Evolutionary conservation across 345 rosid species (phyloP).

Genomic region (Alliaria petiolata): DNA sequence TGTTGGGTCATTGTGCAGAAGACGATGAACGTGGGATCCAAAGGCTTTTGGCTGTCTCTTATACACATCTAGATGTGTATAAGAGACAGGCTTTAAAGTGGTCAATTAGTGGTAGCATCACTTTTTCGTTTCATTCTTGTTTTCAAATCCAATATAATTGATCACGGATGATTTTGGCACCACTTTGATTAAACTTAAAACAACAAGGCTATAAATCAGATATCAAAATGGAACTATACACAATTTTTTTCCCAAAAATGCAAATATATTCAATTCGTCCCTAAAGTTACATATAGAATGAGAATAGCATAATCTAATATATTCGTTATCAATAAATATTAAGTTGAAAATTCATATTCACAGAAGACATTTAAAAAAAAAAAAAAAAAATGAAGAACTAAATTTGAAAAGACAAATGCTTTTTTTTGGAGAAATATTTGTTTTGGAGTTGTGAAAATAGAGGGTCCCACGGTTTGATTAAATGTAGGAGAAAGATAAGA

Average conservation of each 20-base stretch:
- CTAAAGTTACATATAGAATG: no score
- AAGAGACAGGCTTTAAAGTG: background rate
- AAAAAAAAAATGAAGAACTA: background rate
- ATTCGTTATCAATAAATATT: no score
- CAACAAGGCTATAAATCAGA: background rate
- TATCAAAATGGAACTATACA: background rate
- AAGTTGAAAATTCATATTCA: background rate
- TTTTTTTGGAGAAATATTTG: background rate
- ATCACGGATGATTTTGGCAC: no score
- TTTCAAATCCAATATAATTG: background rate
- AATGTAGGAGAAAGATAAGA: constrained; percentile 19
- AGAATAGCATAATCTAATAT: no score
- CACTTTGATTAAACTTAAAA: no score
- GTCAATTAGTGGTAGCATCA: constrained; percentile 7
- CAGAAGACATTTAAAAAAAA: background rate
- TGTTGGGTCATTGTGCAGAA: constrained; percentile 90
- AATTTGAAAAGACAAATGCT: background rate
- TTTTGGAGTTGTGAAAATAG: background rate
- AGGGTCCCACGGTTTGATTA: constrained; percentile 13
- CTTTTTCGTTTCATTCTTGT: background rate
- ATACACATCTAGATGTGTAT: no score
- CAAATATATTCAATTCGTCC: no score
- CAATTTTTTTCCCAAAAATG: background rate
- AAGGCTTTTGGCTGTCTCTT: constrained; percentile 73
- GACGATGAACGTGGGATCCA: constrained; percentile 94